Percentiles rank a stretch among this genome's conserved stretches.
These are phyloP conservation scores for Lodderomyces metapsilosis DNA, from an alignment of 1,139 yeast genomes.

Conservation along the genomic window DNA sequence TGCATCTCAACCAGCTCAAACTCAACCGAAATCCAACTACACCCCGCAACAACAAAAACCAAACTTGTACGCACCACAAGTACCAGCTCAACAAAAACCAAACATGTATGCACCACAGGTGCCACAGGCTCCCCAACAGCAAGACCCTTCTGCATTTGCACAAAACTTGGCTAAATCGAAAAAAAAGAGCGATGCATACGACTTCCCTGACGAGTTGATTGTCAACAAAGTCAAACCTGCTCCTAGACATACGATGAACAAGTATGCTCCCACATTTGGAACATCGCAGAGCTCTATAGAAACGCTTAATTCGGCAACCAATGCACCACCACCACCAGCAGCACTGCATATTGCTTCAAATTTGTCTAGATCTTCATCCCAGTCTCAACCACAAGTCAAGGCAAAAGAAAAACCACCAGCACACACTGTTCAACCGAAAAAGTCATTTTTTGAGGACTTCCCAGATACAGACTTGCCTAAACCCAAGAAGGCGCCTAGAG, in stretches of 20 bases:
- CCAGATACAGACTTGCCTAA: conserved; percentile 34
- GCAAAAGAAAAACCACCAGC: conserved; percentile 3
- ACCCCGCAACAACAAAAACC: conserved; percentile 4
- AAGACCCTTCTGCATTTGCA: neutral
- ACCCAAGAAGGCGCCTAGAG: conserved; percentile 30
- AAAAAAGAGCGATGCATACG: conserved; percentile 72
- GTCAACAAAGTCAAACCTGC: conserved; percentile 39
- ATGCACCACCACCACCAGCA: conserved; percentile 14
- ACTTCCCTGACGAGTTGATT: conserved; percentile 67
- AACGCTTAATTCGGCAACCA: conserved; percentile 9
- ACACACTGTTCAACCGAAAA: conserved; percentile 20
- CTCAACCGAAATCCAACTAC: neutral
- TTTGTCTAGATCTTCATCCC: conserved; percentile 2
- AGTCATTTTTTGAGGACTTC: conserved; percentile 56
- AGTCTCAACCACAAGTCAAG: neutral
- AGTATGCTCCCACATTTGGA: conserved; percentile 29
- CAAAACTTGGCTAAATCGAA: conserved; percentile 43
- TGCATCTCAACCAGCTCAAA: neutral
- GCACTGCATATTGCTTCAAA: conserved; percentile 2
- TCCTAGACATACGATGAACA: conserved; percentile 23
- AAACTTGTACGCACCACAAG: conserved; percentile 3
- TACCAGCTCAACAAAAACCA: conserved; percentile 8
- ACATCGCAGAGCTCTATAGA: conserved; percentile 6
- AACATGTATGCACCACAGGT: conserved; percentile 2
- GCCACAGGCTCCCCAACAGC: conserved; percentile 3